Base-by-base conservation (phyloP, 139 green algal genomes). In the Klebsormidium nitens region DNA sequence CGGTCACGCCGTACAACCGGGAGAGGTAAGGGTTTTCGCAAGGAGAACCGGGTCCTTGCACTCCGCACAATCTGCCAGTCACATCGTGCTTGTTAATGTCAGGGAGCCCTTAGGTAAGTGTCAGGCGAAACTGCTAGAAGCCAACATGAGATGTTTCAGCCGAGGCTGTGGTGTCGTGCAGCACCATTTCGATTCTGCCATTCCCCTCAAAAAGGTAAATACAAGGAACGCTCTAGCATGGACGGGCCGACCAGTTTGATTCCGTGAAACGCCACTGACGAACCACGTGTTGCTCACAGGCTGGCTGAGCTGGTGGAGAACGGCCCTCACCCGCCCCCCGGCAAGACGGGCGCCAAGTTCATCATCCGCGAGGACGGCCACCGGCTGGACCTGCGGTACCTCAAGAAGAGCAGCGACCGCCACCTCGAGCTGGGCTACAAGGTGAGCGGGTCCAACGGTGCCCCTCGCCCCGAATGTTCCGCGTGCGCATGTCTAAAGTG, bases 321-420 rank as follows among this genome's bases (percentile, higher is more conserved):
- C 68, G 95, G 95, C 1, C 95, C 94, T 0, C 87, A 97, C 75
- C 91, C 94, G 17, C 94, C 91, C 0, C 85, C 93, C 0, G 95
- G 95, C 11, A 74, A 96, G 82, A 97, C 89, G 35, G 95, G 95
- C 23, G 95, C 93, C 17, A 92, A 91, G 71, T 96, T 89, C 85
- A 98, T 98, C 81, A 91, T 98, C 61, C 84, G 91, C 28, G 89
- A 92, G 64, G 94, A 98, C 64, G 94, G 94, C 23, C 85, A 91
- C 48, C 87, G 94, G 50, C 77, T 97, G 66, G 94, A 97, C 78
- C 82, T 98, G 79, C 78, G 86, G 2, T 96, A 86, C 78, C 11
- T 88, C 0, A 87, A 86, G 71, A 84, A 84, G 65, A 76, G 74
- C 47, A 82, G 65, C 42, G 87, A 95, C 57, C 78, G 83, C 19